Conservation (phyloP, 73 alveolate genomes). For the Tetrahymena borealis region DNA sequence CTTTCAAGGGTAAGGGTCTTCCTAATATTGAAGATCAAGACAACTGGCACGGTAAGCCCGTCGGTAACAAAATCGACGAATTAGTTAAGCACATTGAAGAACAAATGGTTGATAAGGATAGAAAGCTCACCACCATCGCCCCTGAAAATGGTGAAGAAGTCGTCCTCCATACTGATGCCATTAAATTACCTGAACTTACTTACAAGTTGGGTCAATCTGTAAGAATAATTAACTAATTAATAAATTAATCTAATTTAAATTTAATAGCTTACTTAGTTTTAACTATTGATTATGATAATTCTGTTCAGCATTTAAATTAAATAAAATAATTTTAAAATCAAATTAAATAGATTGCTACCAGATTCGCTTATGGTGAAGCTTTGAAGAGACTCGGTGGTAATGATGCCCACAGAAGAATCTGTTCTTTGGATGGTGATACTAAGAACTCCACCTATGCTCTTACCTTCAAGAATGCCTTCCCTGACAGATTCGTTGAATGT, state of each 20-base stretch:
- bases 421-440: slow-evolving; percentile 71
- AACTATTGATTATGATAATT: background rate
- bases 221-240: too few species aligned
- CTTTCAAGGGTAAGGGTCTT: slow-evolving; percentile 61
- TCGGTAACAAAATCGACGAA: background rate
- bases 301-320: background rate
- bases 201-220: slow-evolving; percentile 3
- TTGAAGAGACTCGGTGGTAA: slow-evolving; percentile 40
- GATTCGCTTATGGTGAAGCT: slow-evolving; percentile 69
- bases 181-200: slow-evolving; percentile 25
- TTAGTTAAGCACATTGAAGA: background rate
- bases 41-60: slow-evolving; percentile 71
- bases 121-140: background rate
- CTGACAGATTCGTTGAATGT: slow-evolving; percentile 66
- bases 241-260: background rate
- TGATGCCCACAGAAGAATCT: slow-evolving; percentile 45
- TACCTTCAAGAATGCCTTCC: slow-evolving; percentile 45
- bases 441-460: slow-evolving; percentile 61
- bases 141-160: background rate
- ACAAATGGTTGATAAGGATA: background rate
- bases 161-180: background rate
- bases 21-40: slow-evolving; percentile 43
- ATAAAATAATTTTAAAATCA: background rate
- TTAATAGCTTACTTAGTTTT: background rate
- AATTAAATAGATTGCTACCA: slow-evolving; percentile 61